Evolutionary conservation across 176 grass and related monocot species (phyloP), one percentile per base, ranked within the genome.

Genomic region (Hordeum marinum): DNA sequence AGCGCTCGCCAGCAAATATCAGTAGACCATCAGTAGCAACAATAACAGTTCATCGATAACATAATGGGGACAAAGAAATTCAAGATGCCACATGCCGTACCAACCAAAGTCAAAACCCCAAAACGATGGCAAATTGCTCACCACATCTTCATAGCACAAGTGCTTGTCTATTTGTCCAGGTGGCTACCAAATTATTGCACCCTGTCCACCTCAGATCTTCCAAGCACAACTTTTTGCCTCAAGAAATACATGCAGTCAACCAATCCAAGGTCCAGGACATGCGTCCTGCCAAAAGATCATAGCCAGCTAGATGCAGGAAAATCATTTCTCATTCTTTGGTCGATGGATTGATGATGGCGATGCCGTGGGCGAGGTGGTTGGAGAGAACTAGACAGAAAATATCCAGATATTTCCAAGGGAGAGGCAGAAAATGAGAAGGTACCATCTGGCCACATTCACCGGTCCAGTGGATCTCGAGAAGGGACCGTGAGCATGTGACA

Each of bases 401-500:
- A 75, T 81, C 69, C 18, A 18, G 25, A 78, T 43, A 21, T 45
- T 59, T 12, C 46, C 24, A 18, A 15, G 4, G 14, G 36, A 13
- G 24, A 60, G 18, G 40, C 46, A 41, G 13, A 29, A 35, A 39
- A 39, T 1, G 32, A 11, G 11, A 36, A 68, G 72, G 41, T 77
- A 26, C 72, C 68, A 14, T 52, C 26, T 63, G 6, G 50, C 17
- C 86, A 11, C 78, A n/a, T 65, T 43, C 78, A 45, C 40, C 20
- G 24, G 27, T 61, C 52, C 17, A 61, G 3, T 6, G 18, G 6
- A 14, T 25, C 0, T 0, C 4, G 23, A 6, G 21, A 75, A 37
- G 85, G 72, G 50, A 48, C 72, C 11, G 25, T 34, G 1, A 60
- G 60, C 79, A 68, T 82, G 61, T 69, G 80, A 70, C 39, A 70